Base-by-base conservation (phyloP, 495 filamentous ascomycete genomes). In the Eremomyces bilateralis region DNA sequence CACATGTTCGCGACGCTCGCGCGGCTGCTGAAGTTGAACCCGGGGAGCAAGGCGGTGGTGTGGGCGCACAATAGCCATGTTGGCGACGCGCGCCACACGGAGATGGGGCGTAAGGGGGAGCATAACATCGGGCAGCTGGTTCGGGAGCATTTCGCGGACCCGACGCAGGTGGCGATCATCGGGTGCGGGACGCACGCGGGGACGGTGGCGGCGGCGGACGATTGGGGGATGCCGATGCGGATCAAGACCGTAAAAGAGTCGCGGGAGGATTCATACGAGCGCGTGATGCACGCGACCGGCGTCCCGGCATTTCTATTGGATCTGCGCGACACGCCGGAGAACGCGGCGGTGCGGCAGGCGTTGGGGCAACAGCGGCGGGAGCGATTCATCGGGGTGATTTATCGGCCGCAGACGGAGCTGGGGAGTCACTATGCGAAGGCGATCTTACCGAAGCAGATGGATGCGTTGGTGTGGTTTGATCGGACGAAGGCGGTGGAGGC, bases 21-120 rank as follows among this genome's bases (percentile, higher is more conserved):
- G 3, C 59, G 64, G 3, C 39, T 66, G 3, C 42, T 69, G 18
- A 47, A 61, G 24, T 52, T 58, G 25, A 58, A 60, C 15, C 54
- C 37, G 21, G 46, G 49, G 3, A 37, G 53, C 20, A 69, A 67
- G 31, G 67, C 62, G 2, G 52, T 72, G 18, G 60, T 71, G 1
- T 71, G 67, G 67, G 67, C 64, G 36, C 67, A 71, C 39, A 72
- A 70, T 42, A 69, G 64, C 18, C 67, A 70, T 31, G 52, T 67
- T 31, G 66, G 67, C n/a, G 66, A 72, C 40, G 66, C 67, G 11
- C 52, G 67, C 6, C 59, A 54, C 13, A 70, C 65, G 2, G 60
- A 56, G 39, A 71, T 70, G 63, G 58, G 64, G 2, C 52, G 43
- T 31, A 53, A 58, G 12, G 57, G 57, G 3, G 66, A 72, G 40